Percentiles rank a stretch among this genome's conserved stretches.
These are phyloP conservation scores for Fusarium stilboides DNA, from an alignment of 2,329 filamentous ascomycete species.

Conservation along the genomic window DNA sequence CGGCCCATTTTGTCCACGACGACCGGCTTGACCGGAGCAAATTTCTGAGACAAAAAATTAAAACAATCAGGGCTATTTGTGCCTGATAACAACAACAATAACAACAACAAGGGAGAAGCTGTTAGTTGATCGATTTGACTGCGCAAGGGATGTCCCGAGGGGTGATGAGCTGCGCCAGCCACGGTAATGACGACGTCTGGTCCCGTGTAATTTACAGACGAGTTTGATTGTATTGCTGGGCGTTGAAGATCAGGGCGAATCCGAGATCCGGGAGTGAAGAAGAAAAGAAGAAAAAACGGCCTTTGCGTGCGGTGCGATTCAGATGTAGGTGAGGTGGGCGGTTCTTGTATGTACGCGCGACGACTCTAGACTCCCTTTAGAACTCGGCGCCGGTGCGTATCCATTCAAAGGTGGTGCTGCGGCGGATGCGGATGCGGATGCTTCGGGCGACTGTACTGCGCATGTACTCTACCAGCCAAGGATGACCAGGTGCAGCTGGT, in stretches of 20 bases:
- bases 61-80: constrained; percentile 5
- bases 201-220: constrained; percentile 35
- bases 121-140: constrained; percentile 21
- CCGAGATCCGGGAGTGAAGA: constrained; percentile 25
- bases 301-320: constrained; percentile 37
- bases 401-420: constrained; percentile 48
- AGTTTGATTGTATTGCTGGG: constrained; percentile 15
- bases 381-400: constrained; percentile 45
- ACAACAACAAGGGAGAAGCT: constrained; percentile 21
- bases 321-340: constrained; percentile 38
- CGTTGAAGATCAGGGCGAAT: constrained; percentile 27
- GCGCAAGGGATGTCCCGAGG: constrained; percentile 39
- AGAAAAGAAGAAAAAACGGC: constrained; percentile 23
- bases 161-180: constrained; percentile 43
- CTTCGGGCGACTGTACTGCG: constrained; percentile 46
- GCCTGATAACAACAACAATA: constrained; percentile 8
- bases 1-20: constrained; percentile 62
- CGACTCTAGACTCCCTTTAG: constrained; percentile 49
- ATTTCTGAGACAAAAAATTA: constrained; percentile 45
- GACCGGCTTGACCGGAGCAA: constrained; percentile 37
- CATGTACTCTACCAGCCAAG: constrained; percentile 41
- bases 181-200: constrained; percentile 40
- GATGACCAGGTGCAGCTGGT: constrained; percentile 38
- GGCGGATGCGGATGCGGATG: constrained; percentile 45
- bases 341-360: constrained; percentile 47